phyloP scores from a whole-genome alignment of 2,329 filamentous ascomycete genomes.

The Fusarium solani-melongenae region DNA sequence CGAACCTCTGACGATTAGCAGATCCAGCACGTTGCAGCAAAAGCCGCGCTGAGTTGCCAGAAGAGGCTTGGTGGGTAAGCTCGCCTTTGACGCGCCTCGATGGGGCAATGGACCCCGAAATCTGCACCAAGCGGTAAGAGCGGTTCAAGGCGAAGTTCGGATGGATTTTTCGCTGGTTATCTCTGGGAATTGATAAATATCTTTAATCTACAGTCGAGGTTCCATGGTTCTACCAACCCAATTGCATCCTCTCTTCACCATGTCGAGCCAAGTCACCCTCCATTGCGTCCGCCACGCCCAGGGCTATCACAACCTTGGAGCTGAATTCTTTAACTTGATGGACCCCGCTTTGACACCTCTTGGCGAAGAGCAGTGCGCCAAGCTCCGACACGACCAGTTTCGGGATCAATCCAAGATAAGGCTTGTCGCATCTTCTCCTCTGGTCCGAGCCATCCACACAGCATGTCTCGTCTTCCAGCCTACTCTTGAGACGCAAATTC shows the following conservation, averaged over 20 bases:
- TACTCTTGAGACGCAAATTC: slow-evolving; percentile 14
- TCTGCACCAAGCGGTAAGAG: slow-evolving; percentile 9
- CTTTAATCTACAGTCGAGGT: not conserved
- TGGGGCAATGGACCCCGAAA: slow-evolving; percentile 8
- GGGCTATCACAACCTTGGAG: slow-evolving; percentile 32
- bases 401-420: slow-evolving; percentile 30
- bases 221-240: not conserved
- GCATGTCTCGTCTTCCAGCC: slow-evolving; percentile 17
- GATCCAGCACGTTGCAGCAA: slow-evolving; percentile 23
- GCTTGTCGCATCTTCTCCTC: slow-evolving; percentile 25
- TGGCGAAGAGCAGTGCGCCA: slow-evolving; percentile 24
- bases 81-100: not conserved
- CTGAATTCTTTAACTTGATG: slow-evolving; percentile 28
- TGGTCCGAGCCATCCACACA: slow-evolving; percentile 28
- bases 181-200: not conserved
- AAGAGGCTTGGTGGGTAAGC: slow-evolving; percentile 10
- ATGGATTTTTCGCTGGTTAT: not conserved
- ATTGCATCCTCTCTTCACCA: not conserved
- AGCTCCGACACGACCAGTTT: slow-evolving; percentile 27
- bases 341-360: slow-evolving; percentile 33
- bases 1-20: slow-evolving; percentile 15
- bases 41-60: slow-evolving; percentile 27
- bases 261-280: slow-evolving; percentile 23
- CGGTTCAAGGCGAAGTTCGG: not conserved
- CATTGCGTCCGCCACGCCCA: slow-evolving; percentile 31